Conservation (phyloP, 1,139 yeast genomes). For the Candida glucosophila region DNA sequence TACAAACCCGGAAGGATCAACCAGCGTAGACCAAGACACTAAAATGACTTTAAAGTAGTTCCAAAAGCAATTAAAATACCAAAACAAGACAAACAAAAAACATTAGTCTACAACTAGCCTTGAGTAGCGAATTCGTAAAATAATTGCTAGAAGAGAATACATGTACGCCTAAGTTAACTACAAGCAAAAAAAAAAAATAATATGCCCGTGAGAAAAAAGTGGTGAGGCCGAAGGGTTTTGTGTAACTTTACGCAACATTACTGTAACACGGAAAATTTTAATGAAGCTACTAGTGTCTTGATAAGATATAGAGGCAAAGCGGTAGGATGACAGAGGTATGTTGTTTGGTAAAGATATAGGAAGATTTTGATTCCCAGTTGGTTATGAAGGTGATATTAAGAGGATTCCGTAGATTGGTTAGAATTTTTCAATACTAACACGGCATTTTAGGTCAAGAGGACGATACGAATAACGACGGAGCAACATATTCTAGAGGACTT, state of each 20-base stretch:
- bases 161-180: too few relatives aligned
- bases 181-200: neutral
- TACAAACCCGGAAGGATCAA: too few relatives aligned
- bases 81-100: too few relatives aligned
- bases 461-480: conserved; percentile 79
- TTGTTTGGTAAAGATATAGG: conserved; percentile 1
- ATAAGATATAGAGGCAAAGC: conserved; percentile 1
- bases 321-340: conserved; percentile 7
- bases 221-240: conserved; percentile 1
- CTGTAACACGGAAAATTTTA: neutral
- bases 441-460: conserved; percentile 56
- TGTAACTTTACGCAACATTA: conserved; percentile 2
- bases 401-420: neutral
- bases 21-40: too few relatives aligned
- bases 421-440: conserved; percentile 5
- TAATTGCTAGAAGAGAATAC: too few relatives aligned
- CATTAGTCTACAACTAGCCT: too few relatives aligned
- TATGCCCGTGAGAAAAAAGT: too few relatives aligned
- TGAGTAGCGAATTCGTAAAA: too few relatives aligned
- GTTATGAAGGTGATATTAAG: too few relatives aligned
- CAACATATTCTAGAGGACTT: conserved; percentile 78
- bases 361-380: neutral
- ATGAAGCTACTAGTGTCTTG: too few relatives aligned
- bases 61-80: too few relatives aligned
- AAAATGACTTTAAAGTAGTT: too few relatives aligned